Evolutionary conservation across 441 rosid species (phyloP), one percentile per base, ranked within the genome.

Genomic region (Gossypium schwendimanii): DNA sequence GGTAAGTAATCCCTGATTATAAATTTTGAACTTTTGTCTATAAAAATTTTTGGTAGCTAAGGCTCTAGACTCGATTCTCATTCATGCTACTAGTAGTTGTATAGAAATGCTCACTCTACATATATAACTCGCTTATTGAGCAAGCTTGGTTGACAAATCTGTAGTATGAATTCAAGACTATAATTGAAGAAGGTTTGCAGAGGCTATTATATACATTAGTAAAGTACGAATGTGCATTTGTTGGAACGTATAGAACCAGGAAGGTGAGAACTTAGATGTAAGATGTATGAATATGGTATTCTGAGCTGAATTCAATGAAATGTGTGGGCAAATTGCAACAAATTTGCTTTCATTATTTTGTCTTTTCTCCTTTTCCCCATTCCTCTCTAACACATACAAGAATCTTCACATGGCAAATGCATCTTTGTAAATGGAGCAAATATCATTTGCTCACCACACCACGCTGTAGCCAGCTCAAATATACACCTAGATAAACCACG

Each of bases 1-100:
- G 97, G 96, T 92, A 76, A 75, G 85, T 75, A n/a, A 6, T 39
- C 50, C 18, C 21, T 62, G 18, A 62, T 24, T 24, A 1, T n/a
- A 68, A 68, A 12, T 14, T 15, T 1, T 50, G 15, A 26, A 26
- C 58, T 50, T 68, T 3, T 31, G 36, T 12, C 2, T 62, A 2
- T 17, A 7, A 14, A 53, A 41, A 6, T 21, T 44, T 17, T 4
- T 62, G 49, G 49, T 62, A 33, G 49, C 24, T 36, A 62, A 15
- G 47, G 67, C 26, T 62, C 7, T 62, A 17, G 69, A 12, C 11
- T 2, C n/a, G 8, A 15, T 52, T 67, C 21, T n/a, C 59, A n/a
- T 67, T 31, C n/a, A 50, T 67, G 31, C 61, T 8, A 67, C 17
- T 6, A 66, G 10, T 68, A 49, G 23, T 68, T 52, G 5, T 17